phyloP scores from a whole-genome alignment of 495 filamentous ascomycete species.

The Trichoderma orchidacearum region DNA sequence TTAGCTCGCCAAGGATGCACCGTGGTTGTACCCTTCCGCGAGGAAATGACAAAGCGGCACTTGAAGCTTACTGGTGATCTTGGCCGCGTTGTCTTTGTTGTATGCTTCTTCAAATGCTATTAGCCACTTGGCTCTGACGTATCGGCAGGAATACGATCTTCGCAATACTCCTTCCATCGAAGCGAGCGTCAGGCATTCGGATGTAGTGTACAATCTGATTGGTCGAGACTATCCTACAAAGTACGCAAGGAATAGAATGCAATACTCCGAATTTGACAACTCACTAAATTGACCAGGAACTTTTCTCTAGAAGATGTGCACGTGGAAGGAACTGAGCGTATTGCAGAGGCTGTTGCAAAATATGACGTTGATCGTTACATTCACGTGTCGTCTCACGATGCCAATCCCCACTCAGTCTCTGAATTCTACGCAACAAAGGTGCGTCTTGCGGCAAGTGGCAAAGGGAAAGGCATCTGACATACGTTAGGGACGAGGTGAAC shows the following conservation, averaged over 20 bases:
- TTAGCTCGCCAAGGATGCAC: constrained; percentile 82
- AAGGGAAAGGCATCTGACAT: constrained; percentile 3
- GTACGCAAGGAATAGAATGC: constrained; percentile 33
- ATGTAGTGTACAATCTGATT: constrained; percentile 92
- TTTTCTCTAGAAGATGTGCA: constrained; percentile 88
- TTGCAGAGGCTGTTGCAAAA: constrained; percentile 90
- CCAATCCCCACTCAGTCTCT: constrained; percentile 62
- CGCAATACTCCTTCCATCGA: constrained; percentile 93
- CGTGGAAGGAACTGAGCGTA: constrained; percentile 86
- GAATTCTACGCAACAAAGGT: constrained; percentile 89
- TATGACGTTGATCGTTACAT: constrained; percentile 97
- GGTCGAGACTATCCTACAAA: constrained; percentile 94
- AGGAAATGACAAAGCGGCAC: constrained; percentile 96
- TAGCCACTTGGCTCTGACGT: not conserved
- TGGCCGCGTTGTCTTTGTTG: constrained; percentile 74
- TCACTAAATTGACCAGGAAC: constrained; percentile 44
- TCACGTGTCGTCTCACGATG: constrained; percentile 93
- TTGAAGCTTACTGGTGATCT: constrained; percentile 91
- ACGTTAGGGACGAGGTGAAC: constrained; percentile 61
- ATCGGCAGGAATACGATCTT: constrained; percentile 74
- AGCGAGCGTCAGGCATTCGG: constrained; percentile 89
- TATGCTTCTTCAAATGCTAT: constrained; percentile 13
- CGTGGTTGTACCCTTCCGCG: constrained; percentile 83
- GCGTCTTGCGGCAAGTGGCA: constrained; percentile 4
- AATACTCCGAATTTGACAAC: not conserved